Percentiles rank a stretch among this genome's conserved stretches.
Conservation (phyloP, 1,284 basidiomycete genomes). For the Tetrapyrgos nigripes region DNA sequence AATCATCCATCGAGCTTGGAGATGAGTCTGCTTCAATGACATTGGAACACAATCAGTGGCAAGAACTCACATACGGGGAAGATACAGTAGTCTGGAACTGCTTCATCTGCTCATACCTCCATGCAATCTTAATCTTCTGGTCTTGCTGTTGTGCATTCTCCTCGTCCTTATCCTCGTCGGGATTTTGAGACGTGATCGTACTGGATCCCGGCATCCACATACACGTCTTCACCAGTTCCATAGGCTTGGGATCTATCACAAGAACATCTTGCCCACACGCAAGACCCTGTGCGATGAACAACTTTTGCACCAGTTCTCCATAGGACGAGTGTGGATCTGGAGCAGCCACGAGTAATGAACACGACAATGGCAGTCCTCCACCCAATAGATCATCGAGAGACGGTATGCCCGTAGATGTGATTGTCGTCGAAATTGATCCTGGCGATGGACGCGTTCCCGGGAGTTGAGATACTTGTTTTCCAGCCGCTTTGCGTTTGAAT, state of each 20-base stretch:
- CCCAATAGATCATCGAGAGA: constrained; percentile 97
- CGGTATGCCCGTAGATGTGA: constrained; percentile 89
- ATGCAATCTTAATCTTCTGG: constrained; percentile 86
- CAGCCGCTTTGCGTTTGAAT: constrained; percentile 75
- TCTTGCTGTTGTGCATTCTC: constrained; percentile 34
- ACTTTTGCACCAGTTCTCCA: constrained; percentile 86
- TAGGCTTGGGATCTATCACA: constrained; percentile 61
- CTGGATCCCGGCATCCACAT: constrained; percentile 74
- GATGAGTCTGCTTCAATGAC: constrained; percentile 19
- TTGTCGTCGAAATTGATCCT: constrained; percentile 62
- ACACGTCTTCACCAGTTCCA: constrained; percentile 66
- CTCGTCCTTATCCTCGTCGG: constrained; percentile 47
- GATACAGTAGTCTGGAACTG: constrained; percentile 88
- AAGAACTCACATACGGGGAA: constrained; percentile 53
- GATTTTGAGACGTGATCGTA: constrained; percentile 26
- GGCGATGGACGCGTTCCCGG: constrained; percentile 73
- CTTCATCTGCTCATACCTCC: constrained; percentile 94
- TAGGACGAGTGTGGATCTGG: constrained; percentile 89
- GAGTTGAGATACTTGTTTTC: constrained; percentile 47
- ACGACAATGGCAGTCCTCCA: constrained; percentile 89
- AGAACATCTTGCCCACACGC: constrained; percentile 72
- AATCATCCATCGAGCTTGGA: constrained; percentile 60
- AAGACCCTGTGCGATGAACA: constrained; percentile 89
- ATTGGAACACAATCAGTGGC: background rate
- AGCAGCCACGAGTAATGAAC: constrained; percentile 74